A percentile compares a stretch with the other conserved stretches of the same genome.
phyloP scores from a whole-genome alignment of 2,329 filamentous ascomycete genomes.

The Amesomyces nigricolor region DNA sequence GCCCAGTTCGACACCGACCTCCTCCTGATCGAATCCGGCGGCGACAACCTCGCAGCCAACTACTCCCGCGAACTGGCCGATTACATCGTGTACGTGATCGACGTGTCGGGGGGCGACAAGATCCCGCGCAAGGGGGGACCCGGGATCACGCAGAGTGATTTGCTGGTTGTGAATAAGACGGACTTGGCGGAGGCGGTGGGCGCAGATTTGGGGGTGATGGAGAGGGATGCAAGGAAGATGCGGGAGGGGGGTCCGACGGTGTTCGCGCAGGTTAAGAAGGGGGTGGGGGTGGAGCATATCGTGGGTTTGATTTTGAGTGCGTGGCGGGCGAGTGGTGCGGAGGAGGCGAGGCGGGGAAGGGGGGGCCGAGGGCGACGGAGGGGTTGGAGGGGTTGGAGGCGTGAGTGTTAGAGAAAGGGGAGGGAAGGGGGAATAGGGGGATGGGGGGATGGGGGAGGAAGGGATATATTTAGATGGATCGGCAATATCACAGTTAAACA shows the following conservation, averaged over 20 bases:
- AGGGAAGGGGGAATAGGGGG: background rate
- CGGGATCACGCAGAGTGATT: constrained; percentile 91
- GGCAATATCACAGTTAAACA: no score
- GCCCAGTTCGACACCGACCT: constrained; percentile 72
- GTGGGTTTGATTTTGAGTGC: constrained; percentile 82
- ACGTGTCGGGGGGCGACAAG: constrained; percentile 95
- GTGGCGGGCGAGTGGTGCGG: constrained; percentile 85
- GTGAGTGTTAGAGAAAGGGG: background rate
- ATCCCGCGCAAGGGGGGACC: constrained; percentile 93
- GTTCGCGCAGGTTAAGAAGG: constrained; percentile 95
- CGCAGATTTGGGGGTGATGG: constrained; percentile 89
- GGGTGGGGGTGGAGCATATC: constrained; percentile 78
- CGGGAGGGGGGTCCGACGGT: constrained; percentile 91
- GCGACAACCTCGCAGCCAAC: constrained; percentile 95
- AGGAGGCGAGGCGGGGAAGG: constrained; percentile 49
- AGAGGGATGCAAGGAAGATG: constrained; percentile 89
- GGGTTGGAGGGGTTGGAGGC: constrained; percentile 44
- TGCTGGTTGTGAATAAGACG: constrained; percentile 95
- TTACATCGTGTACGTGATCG: constrained; percentile 98
- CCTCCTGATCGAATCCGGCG: constrained; percentile 89
- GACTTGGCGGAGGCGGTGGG: constrained; percentile 87
- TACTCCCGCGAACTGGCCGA: constrained; percentile 93
- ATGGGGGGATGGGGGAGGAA: background rate
- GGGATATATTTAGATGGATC: background rate
- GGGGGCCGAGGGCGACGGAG: constrained; percentile 53